Base-by-base conservation (phyloP, 2,329 filamentous ascomycete genomes). In the Didymosphaeria variabile region DNA sequence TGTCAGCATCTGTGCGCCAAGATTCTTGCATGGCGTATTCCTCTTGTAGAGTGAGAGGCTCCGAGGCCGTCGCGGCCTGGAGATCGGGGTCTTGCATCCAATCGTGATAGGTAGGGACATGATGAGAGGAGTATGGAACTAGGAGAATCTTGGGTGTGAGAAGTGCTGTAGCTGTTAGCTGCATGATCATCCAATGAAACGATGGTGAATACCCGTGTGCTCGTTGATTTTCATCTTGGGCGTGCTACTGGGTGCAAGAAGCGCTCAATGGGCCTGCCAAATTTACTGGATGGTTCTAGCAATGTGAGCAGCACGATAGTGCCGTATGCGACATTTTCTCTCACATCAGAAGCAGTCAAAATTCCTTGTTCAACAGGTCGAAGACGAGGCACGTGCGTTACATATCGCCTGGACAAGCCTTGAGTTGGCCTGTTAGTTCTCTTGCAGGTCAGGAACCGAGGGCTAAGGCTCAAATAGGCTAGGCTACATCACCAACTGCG, bases 51-150 rank as follows among this genome's bases (percentile, higher is more conserved):
- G 86, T 89, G 54, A 98, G 85, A 0, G 90, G 91, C 64, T 97
- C 93, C 0, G 94, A 97, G 0, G 94, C 93, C 0, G 94, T 98
- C 57, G 91, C 90, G 78, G 88, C 84, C 81, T 91, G 94, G 42
- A 97, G 91, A 50, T 85, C 90, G 55, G 90, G 85, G 71, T 95
- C 90, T 82, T 94, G 86, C 94, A 98, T 97, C 94, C 94, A 98
- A 72, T 84, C 81, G 75, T 97, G 92, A 76, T 97, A 97, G 40
- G 85, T 88, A 17, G 85, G 84, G 26, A 98, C 94, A 81, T 97
- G 94, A 73, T 89, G 90, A 40, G 84, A 79, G 64, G 90, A 90
- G 79, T 97, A 97, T 0, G 94, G 94, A 10, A 97, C 93, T 10
- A 98, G 85, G 19, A 96, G 85, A 47, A 91, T 82, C 53, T 83